Evolutionary conservation across 176 grass and related monocot species (phyloP), one percentile per base, ranked within the genome.

Genomic region (Bothriochloa decipiens): DNA sequence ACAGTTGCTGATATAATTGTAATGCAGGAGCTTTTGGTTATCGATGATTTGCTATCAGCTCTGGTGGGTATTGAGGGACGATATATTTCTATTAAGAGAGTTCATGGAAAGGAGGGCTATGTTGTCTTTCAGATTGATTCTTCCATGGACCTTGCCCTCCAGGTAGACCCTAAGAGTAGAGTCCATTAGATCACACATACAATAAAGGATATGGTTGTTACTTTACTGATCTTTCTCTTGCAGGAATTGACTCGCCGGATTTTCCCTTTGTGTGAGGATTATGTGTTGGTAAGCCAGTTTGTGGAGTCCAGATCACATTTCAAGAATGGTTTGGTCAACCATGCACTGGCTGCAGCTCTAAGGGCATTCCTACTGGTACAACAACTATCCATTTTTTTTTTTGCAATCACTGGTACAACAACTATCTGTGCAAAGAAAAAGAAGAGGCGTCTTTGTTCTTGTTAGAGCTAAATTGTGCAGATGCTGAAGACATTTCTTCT

Each of bases 31-130:
- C 93, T 95, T 85, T 87, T 99, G 84, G 90, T 96, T 65, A 96
- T 99, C 35, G 96, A 99, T 76, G 96, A 99, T 91, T 90, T 99
- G 81, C 88, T 99, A 23, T 96, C 91, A 46, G 91, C 91, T 45
- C 88, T 99, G 29, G 91, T 99, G 78, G 93, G 96, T 72, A 94
- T 98, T 61, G 93, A 99, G 58, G 93, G 96, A 37, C 86, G 93
- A 53, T 94, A 92, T 72, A 89, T 96, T 92, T 99, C 88, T 7
- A 96, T 99, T 49, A 99, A 92, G 81, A 94, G 91, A 86, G 90
- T 99, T 33, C 76, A 39, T 10, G 93, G 89, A 71, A 99, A 94
- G 79, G 88, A 90, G 50, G 89, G 86, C 7, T 85, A 87, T 81
- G 89, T 94, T 62, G 76, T 88, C 69, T 96, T 95, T 68, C 88